Percentiles rank a stretch among this genome's conserved stretches.
Conservation (phyloP, 805 yeast genomes). For the Yarrowia keelungensis region DNA sequence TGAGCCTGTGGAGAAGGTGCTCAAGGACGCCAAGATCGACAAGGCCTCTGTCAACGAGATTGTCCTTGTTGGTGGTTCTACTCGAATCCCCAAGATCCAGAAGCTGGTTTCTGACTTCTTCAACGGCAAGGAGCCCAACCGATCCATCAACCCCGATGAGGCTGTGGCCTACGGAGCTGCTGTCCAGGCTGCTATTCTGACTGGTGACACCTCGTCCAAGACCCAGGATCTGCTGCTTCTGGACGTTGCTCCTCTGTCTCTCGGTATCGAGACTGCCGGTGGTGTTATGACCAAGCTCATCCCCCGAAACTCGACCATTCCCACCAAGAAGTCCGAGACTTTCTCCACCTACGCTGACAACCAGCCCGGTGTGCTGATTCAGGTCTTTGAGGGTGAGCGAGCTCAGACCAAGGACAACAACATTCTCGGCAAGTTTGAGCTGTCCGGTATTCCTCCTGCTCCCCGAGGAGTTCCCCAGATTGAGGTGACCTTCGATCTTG, state of each 20-base stretch:
- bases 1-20: constrained; percentile 94
- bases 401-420: constrained; percentile 68
- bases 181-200: constrained; percentile 94
- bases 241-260: constrained; percentile 55
- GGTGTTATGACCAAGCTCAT: constrained; percentile 27
- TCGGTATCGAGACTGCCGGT: constrained; percentile 21
- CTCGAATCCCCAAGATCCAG: constrained; percentile 97
- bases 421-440: constrained; percentile 95
- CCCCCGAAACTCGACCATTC: constrained; percentile 32
- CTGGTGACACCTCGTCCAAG: constrained; percentile 95
- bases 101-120: constrained; percentile 94
- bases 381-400: constrained; percentile 29
- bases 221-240: constrained; percentile 92
- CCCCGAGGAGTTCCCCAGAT: constrained; percentile 72
- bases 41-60: constrained; percentile 80
- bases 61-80: constrained; percentile 96
- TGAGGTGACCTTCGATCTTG: constrained; percentile 20
- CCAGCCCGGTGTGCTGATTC: constrained; percentile 29
- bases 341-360: constrained; percentile 25
- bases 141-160: constrained; percentile 55
- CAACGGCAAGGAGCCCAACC: constrained; percentile 53
- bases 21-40: constrained; percentile 62
- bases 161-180: constrained; percentile 99
- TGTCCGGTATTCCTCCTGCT: constrained; percentile 96
- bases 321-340: constrained; percentile 30